Base-by-base conservation (phyloP, 352 stramenopile genomes). In the Globisporangium nunn region DNA sequence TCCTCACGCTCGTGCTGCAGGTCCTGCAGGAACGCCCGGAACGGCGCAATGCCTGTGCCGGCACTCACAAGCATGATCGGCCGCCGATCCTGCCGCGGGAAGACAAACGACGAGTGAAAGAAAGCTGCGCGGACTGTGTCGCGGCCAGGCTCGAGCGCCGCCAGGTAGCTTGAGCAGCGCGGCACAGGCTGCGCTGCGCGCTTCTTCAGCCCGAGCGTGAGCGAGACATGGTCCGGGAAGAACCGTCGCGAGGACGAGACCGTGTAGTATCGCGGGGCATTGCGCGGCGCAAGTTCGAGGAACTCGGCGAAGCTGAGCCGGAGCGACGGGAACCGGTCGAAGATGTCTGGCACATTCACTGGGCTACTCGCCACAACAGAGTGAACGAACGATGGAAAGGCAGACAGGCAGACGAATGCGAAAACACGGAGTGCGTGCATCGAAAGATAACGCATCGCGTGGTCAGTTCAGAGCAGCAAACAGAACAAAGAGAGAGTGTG, bases 31-130 rank as follows among this genome's bases (percentile, higher is more conserved):
- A 94, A 88, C 7, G 82, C 85, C 28, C 85, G 75, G 61, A 94
- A 94, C 18, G 85, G 85, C 28, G 85, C 85, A 46, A 94, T 88
- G 50, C 85, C 85, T 12, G 85, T 92, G 28, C 85, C 85, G 2
- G 81, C 75, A 46, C 80, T 89, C 29, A 94, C 75, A 40, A 91
- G 73, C 70, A 94, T 76, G 52, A 91, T 71, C 45, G 82, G 82
- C 6, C 66, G 74, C 3, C 73, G 67, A 45, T 88, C 62, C 41
- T 84, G 59, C 30, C 72, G 71, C 41, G 82, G 82, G 50, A 87
- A 92, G 4, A 86, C 75, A 49, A 92, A 90, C 1, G 80, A 88
- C 29, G 82, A 92, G 56, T 78, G 71, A 54, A 85, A 81, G 52
- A 90, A 90, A 10, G 68, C 76, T 31, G 73, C 85, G 12, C 78